Evolutionary conservation across 2,329 filamentous ascomycete genomes (phyloP).

Genomic region (Clonostachys rhizophaga): DNA sequence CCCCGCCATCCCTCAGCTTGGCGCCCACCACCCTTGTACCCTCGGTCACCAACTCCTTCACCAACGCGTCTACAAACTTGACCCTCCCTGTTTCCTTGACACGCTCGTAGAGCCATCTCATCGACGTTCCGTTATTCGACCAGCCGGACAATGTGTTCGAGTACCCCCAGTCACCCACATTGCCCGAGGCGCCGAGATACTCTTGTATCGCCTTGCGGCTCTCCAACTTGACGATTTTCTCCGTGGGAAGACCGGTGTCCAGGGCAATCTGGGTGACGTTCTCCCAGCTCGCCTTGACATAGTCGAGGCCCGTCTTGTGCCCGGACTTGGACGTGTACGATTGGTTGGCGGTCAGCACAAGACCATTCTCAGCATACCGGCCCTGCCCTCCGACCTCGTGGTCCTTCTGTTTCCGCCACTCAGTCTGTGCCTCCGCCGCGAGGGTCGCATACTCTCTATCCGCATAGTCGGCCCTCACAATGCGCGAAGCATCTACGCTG

Average conservation of each 20-base stretch:
- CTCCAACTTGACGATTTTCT: slow-evolving; percentile 39
- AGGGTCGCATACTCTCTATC: slow-evolving; percentile 72
- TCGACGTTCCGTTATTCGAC: slow-evolving; percentile 70
- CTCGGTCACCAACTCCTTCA: slow-evolving; percentile 32
- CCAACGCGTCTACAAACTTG: slow-evolving; percentile 46
- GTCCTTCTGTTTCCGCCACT: slow-evolving; percentile 59
- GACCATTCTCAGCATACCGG: slow-evolving; percentile 66
- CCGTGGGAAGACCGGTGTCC: slow-evolving; percentile 26
- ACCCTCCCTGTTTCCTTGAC: slow-evolving; percentile 53
- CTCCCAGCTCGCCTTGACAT: slow-evolving; percentile 53
- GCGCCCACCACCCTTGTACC: slow-evolving; percentile 48
- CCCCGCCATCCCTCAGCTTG: slow-evolving; percentile 21
- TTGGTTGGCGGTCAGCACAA: slow-evolving; percentile 58
- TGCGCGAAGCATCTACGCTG: slow-evolving; percentile 59
- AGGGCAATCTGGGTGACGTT: slow-evolving; percentile 51
- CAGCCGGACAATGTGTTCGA: slow-evolving; percentile 72
- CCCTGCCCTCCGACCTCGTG: slow-evolving; percentile 55
- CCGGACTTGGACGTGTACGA: slow-evolving; percentile 17
- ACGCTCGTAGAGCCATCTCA: slow-evolving; percentile 56
- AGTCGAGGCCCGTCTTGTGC: slow-evolving; percentile 45
- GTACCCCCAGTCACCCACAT: slow-evolving; percentile 64
- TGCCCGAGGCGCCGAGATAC: slow-evolving; percentile 40
- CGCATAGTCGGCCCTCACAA: slow-evolving; percentile 73
- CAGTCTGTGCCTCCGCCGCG: slow-evolving; percentile 62
- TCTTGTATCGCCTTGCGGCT: slow-evolving; percentile 35